These are phyloP conservation scores for Castanea mollissima DNA, from an alignment of 306 rosid species.

Conservation along the genomic window DNA sequence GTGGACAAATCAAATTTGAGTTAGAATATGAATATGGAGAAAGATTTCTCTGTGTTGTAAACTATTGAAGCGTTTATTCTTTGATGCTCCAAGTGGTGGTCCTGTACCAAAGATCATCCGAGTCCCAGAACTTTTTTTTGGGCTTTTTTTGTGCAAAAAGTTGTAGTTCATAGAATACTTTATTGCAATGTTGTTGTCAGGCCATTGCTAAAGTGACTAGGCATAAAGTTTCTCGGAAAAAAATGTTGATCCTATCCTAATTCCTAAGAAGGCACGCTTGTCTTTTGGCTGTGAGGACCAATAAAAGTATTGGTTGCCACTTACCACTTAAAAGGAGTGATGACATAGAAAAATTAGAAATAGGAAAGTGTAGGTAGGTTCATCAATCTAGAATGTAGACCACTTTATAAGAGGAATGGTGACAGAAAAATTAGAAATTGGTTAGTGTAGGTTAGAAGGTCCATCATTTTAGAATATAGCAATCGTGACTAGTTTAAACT, in stretches of 20 bases:
- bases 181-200: slow-evolving; percentile 6
- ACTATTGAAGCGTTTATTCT: too few relatives aligned
- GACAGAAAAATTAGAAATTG: not conserved
- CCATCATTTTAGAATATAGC: too few relatives aligned
- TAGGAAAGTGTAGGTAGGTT: not conserved
- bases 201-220: slow-evolving; percentile 19
- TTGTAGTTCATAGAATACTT: not conserved
- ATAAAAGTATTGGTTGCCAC: slow-evolving; percentile 18
- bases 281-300: slow-evolving; percentile 27
- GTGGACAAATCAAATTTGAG: not conserved
- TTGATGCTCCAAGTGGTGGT: slow-evolving; percentile 7
- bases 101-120: not conserved
- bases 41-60: not conserved
- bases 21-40: not conserved
- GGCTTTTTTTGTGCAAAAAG: not conserved
- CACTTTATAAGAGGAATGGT: not conserved
- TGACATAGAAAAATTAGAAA: not conserved
- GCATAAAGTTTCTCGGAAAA: slow-evolving; percentile 41
- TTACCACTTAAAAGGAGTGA: not conserved
- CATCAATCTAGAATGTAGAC: too few relatives aligned
- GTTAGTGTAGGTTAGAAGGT: not conserved
- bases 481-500: too few relatives aligned
- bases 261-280: not conserved
- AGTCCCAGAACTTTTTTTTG: not conserved
- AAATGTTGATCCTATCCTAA: slow-evolving; percentile 31